Conservation (phyloP, 129 eudicot genomes). For the Chrysanthemum lavandulifolium region DNA sequence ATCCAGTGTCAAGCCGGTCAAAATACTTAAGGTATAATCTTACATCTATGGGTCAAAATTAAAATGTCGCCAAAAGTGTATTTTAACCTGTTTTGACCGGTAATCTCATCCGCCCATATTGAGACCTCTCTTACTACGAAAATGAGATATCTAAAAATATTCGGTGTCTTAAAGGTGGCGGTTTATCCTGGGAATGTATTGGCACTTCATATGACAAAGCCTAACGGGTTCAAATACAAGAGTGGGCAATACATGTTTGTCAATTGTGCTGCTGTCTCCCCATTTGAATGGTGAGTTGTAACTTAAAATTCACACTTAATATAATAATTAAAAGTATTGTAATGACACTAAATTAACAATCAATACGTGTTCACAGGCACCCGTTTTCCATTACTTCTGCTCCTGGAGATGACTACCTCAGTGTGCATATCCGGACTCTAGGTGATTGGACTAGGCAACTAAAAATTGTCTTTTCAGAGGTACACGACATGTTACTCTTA, state of each 20-base stretch:
- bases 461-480: slow-evolving; percentile 70
- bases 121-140: background rate
- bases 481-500: slow-evolving; percentile 12
- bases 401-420: slow-evolving; percentile 77
- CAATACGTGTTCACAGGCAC: slow-evolving; percentile 54
- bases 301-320: background rate
- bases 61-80: background rate
- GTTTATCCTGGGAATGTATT: slow-evolving; percentile 84
- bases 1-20: slow-evolving; percentile 67
- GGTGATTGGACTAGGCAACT: slow-evolving; percentile 95
- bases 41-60: background rate
- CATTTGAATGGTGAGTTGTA: slow-evolving; percentile 74
- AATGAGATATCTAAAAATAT: background rate
- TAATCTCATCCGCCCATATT: background rate
- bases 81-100: background rate
- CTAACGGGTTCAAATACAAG: slow-evolving; percentile 70
- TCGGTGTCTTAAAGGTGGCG: slow-evolving; percentile 49
- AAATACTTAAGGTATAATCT: slow-evolving; percentile 61
- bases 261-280: slow-evolving; percentile 85
- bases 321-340: background rate
- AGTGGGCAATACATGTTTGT: slow-evolving; percentile 91
- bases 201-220: slow-evolving; percentile 84
- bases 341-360: slow-evolving; percentile 16
- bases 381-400: slow-evolving; percentile 94
- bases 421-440: slow-evolving; percentile 85